phyloP scores from a whole-genome alignment of 768 basidiomycete genomes.

The Cubamyces lactineus region DNA sequence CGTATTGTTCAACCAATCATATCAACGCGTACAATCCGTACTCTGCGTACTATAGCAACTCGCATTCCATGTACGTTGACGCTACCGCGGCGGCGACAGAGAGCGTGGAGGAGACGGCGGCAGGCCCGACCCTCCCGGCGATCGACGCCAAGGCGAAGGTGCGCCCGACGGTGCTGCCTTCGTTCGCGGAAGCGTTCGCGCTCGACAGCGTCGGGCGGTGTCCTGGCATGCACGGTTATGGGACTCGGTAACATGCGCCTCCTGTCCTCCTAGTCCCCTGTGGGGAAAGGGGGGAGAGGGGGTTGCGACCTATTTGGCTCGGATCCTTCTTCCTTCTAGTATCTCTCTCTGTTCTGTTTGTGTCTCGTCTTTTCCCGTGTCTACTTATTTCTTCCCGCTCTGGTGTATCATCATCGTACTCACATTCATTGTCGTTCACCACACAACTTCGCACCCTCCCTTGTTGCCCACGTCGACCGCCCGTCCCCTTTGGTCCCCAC shows the following conservation, averaged over 20 bases:
- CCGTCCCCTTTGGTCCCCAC: too few species aligned
- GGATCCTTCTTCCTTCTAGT: constrained; percentile 1
- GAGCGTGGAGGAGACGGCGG: background rate
- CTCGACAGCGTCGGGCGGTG: background rate
- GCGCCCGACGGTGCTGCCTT: background rate
- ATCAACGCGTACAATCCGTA: constrained; percentile 6
- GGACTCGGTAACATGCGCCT: constrained; percentile 20
- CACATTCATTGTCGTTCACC: constrained; percentile 14
- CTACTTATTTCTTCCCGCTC: background rate
- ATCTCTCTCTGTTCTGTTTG: background rate
- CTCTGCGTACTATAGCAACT: background rate
- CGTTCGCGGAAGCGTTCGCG: too few species aligned
- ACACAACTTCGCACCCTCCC: background rate
- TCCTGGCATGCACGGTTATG: constrained; percentile 13
- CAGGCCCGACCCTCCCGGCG: constrained; percentile 7
- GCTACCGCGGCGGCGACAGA: background rate
- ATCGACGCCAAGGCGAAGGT: constrained; percentile 4
- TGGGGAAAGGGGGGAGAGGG: constrained; percentile 27
- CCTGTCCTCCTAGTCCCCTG: constrained; percentile 26
- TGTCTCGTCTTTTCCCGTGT: background rate
- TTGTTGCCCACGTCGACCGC: too few species aligned
- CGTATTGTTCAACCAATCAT: background rate
- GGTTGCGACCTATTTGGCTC: constrained; percentile 7
- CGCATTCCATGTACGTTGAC: background rate
- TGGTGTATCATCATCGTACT: background rate